phyloP scores from a whole-genome alignment of 2,329 filamentous ascomycete genomes.

The Eurotiales sp. region DNA sequence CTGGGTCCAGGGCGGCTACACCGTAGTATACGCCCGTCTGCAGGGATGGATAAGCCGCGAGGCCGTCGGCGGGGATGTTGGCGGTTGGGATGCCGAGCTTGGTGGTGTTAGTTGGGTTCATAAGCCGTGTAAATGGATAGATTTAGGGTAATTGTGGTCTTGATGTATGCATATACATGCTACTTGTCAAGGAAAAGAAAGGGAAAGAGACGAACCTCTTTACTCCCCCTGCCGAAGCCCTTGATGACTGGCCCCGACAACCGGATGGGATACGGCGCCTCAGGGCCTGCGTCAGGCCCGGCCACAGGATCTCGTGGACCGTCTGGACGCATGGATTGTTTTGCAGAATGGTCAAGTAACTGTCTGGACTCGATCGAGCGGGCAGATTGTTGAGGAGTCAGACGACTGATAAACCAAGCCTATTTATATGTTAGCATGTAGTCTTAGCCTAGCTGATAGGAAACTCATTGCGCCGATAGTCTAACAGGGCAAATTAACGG shows the following conservation, averaged over 20 bases:
- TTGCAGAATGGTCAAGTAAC: no score
- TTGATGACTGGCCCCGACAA: constrained; percentile 85
- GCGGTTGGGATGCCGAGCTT: constrained; percentile 97
- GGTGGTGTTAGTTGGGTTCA: no score
- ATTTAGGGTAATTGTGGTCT: no score
- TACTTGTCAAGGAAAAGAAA: no score
- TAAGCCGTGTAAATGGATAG: no score
- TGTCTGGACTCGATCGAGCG: background rate
- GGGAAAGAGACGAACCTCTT: constrained; percentile 63
- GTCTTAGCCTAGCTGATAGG: no score
- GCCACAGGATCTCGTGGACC: constrained; percentile 64
- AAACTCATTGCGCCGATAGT: no score
- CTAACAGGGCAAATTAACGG: no score
- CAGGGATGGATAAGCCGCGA: constrained; percentile 60
- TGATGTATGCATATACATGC: constrained; percentile 1
- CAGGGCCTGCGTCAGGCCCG: constrained; percentile 69
- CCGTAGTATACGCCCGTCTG: constrained; percentile 90
- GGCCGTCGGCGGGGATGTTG: constrained; percentile 68
- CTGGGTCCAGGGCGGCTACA: constrained; percentile 68
- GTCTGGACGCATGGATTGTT: constrained; percentile 46
- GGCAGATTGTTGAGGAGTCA: background rate
- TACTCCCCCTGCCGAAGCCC: constrained; percentile 90
- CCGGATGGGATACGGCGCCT: constrained; percentile 73
- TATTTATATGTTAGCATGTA: no score
- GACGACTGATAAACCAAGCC: background rate